phyloP scores from a whole-genome alignment of 805 yeast species.

The Hanseniaspora singularis region DNA sequence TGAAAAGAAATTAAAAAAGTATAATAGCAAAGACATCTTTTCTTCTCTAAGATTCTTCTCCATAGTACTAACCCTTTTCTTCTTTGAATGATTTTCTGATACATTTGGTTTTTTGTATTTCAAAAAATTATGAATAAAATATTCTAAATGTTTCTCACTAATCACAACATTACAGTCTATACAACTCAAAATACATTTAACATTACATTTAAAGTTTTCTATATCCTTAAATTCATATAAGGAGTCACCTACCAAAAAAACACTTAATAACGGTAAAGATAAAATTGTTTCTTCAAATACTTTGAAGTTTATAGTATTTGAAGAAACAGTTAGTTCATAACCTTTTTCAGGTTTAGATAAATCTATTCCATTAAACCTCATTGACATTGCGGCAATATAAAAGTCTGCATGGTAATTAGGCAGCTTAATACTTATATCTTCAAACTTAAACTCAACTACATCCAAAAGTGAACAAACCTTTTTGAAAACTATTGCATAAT shows the following conservation, averaged over 20 bases:
- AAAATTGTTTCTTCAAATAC: constrained; percentile 20
- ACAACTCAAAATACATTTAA: constrained; percentile 22
- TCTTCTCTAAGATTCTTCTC: not conserved
- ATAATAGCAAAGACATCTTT: constrained; percentile 1
- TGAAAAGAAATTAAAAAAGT: constrained; percentile 10
- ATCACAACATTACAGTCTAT: constrained; percentile 26
- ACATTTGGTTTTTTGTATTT: not conserved
- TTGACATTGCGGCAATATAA: constrained; percentile 23
- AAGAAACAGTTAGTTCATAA: constrained; percentile 25
- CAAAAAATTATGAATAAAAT: constrained; percentile 14
- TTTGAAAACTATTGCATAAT: constrained; percentile 14
- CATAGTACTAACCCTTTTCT: not conserved
- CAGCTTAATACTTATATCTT: constrained; percentile 21
- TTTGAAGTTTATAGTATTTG: constrained; percentile 21
- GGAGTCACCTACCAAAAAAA: constrained; percentile 24
- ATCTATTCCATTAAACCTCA: constrained; percentile 22
- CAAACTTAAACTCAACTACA: constrained; percentile 25
- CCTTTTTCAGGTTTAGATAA: not conserved
- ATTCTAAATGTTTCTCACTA: constrained; percentile 14
- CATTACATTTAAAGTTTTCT: constrained; percentile 17
- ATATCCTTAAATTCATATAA: constrained; percentile 20
- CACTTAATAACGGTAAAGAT: constrained; percentile 26
- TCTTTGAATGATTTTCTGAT: not conserved
- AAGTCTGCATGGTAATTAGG: constrained; percentile 18
- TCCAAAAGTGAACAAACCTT: constrained; percentile 16